These are phyloP conservation scores for Termitomyces sp. DNA, from an alignment of 768 basidiomycete species.

Conservation along the genomic window DNA sequence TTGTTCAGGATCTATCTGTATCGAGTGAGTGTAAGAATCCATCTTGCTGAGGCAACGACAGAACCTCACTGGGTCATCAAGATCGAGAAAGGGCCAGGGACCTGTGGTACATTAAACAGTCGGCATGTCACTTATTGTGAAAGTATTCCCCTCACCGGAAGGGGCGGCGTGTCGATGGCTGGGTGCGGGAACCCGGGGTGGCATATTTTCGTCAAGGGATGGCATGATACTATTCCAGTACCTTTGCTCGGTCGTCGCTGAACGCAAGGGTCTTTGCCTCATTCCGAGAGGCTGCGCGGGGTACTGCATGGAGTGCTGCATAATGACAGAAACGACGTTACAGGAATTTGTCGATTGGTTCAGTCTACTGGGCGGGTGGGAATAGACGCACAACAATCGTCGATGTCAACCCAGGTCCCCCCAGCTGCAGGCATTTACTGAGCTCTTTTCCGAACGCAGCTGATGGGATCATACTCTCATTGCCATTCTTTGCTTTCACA, in stretches of 20 bases:
- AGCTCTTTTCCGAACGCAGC: too few species aligned
- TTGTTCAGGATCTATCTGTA: slow-evolving; percentile 23
- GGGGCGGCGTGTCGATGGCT: slow-evolving; percentile 37
- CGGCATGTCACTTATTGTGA: not conserved
- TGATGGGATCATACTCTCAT: too few species aligned
- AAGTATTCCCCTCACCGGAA: slow-evolving; percentile 27
- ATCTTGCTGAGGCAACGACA: not conserved
- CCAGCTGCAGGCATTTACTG: too few species aligned
- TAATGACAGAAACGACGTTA: not conserved
- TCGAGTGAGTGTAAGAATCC: not conserved
- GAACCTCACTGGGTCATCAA: slow-evolving; percentile 21
- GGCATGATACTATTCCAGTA: slow-evolving; percentile 10
- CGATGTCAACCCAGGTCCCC: not conserved
- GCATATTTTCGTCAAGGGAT: slow-evolving; percentile 9
- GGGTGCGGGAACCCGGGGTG: slow-evolving; percentile 24
- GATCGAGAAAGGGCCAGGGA: slow-evolving; percentile 34
- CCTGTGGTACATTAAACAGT: slow-evolving; percentile 13
- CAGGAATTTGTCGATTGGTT: not conserved
- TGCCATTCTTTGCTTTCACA: too few species aligned
- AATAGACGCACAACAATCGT: not conserved
- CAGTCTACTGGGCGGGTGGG: not conserved
- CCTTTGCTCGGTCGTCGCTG: slow-evolving; percentile 6
- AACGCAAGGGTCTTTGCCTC: slow-evolving; percentile 1
- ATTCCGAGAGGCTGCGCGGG: not conserved
- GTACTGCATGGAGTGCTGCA: not conserved